Base-by-base conservation (phyloP, 2,329 filamentous ascomycete species). In the Aspergillus transmontanensis region DNA sequence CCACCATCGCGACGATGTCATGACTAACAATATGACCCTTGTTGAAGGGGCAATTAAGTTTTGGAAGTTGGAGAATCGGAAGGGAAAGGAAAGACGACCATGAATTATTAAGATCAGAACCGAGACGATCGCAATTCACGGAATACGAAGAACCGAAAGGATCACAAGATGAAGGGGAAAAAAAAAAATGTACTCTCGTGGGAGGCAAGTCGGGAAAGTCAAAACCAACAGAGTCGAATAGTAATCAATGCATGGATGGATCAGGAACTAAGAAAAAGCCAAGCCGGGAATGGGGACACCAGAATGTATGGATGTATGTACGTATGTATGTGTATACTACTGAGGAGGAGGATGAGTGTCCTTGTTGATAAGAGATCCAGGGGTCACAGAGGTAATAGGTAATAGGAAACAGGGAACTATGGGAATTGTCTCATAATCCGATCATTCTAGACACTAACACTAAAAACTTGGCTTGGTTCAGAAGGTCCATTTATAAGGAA, bases 1-100 rank as follows among this genome's bases (percentile, higher is more conserved):
- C 71, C 87, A 83, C 81, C 85, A 86, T 77, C 89, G 83, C 5
- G 82, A 80, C 7, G 64, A 62, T 34, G 76, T 73, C 57, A 79
- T 72, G 41, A 65, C 62, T 48, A 46, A 46, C 19, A 12, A 54
- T 36, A 19, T 54, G 9, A 12, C 32, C 58, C 56, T 26, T 58
- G 50, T 36, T 16, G 9, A 23, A 36, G 28, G 50, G 51, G 32
- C 30, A 6, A 54, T 36, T 32, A 12, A 14, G 51, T 39, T 23
- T 23, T 16, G 51, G 51, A 34, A 12, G 32, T 32, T 53, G 50
- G 16, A 32, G 50, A 16, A 32, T 43, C 21, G 39, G 55, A 56
- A 46, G 51, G 39, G 28, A 48, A 46, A 6, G 34, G 16, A 6
- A 30, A 59, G 6, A 11, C 21, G 50, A 26, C 21, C 58, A 46